Percentiles rank a stretch among this genome's conserved stretches.
Evolutionary conservation across 345 rosid species (phyloP).

Genomic region (Acer campestre): DNA sequence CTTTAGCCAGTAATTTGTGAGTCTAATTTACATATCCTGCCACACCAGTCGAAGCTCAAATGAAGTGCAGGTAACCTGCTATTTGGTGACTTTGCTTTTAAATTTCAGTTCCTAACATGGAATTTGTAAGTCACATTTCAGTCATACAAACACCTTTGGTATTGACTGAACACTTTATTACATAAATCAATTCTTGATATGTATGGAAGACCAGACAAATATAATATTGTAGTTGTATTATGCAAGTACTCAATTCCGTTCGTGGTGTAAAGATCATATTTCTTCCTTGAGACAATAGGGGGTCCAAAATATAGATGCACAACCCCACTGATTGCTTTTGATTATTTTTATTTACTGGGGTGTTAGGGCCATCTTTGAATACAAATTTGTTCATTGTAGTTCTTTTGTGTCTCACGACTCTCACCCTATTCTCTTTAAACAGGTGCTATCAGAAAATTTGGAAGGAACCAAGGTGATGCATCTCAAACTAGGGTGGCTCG

Average conservation of each 20-base stretch:
- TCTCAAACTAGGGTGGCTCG: slow-evolving; percentile 58
- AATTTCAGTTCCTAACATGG: not conserved
- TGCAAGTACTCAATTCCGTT: not conserved
- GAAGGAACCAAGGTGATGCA: slow-evolving; percentile 54
- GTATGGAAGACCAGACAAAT: not conserved
- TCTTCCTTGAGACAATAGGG: not conserved
- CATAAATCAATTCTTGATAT: not conserved
- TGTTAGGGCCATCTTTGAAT: not conserved
- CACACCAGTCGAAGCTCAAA: not conserved
- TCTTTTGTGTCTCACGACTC: not conserved
- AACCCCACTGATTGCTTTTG: not conserved
- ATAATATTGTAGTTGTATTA: not conserved
- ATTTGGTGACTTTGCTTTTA: not conserved
- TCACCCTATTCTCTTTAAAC: slow-evolving; percentile 24
- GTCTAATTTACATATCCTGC: not conserved
- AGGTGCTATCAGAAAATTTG: slow-evolving; percentile 60
- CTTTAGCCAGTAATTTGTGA: not conserved
- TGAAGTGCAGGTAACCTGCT: not conserved
- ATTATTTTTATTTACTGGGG: not conserved
- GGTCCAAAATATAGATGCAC: not conserved
- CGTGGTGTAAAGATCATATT: not conserved
- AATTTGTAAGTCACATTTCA: not conserved
- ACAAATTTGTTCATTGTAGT: not conserved
- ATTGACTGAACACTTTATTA: not conserved
- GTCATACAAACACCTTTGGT: not conserved